These are phyloP conservation scores for Penicillium goetzii DNA, from an alignment of 495 filamentous ascomycete species.

Conservation along the genomic window DNA sequence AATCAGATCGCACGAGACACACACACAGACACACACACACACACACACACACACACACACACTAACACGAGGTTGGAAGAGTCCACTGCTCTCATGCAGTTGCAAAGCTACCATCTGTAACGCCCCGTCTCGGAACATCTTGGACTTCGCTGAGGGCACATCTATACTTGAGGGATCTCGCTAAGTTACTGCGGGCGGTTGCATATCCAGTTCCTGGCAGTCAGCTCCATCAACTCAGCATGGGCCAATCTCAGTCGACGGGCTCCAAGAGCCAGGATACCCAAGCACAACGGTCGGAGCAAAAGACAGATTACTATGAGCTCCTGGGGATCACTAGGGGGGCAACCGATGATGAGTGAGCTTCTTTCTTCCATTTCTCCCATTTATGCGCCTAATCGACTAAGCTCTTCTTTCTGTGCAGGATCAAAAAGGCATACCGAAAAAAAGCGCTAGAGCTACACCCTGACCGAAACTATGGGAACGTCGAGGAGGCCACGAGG, in stretches of 20 bases:
- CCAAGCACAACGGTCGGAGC: conserved; percentile 29
- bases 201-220: too few relatives aligned
- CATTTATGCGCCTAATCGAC: background rate
- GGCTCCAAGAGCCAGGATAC: conserved; percentile 36
- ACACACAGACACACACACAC: too few relatives aligned
- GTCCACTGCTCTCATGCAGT: background rate
- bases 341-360: conserved; percentile 84
- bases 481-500: conserved; percentile 78
- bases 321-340: conserved; percentile 72
- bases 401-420: conserved; percentile 33
- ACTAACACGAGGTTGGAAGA: background rate
- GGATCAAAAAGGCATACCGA: conserved; percentile 92
- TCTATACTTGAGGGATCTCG: background rate
- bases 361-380: background rate
- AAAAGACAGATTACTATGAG: conserved; percentile 90
- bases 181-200: background rate
- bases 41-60: background rate
- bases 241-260: conserved; percentile 84
- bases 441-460: conserved; percentile 90
- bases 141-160: background rate
- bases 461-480: conserved; percentile 90
- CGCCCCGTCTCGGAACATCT: background rate
- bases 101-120: background rate
- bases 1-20: background rate
- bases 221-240: conserved; percentile 34